A percentile compares a stretch with the other conserved stretches of the same genome.
These are phyloP conservation scores for Pythium scleroteichum DNA, from an alignment of 352 stramenopile genomes.

Conservation along the genomic window DNA sequence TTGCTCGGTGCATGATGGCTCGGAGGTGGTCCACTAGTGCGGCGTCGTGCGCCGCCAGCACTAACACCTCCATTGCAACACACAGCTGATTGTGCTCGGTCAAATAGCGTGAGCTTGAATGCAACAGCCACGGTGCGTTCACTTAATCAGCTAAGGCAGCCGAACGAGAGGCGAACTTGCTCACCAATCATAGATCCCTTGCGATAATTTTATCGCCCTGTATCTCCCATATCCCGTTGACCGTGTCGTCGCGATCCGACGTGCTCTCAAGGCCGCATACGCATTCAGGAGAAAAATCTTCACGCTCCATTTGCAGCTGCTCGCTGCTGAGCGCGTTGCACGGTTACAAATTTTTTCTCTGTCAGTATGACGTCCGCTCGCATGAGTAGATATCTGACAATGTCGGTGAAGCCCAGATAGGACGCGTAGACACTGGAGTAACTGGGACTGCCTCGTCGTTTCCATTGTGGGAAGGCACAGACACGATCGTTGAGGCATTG, in stretches of 20 bases:
- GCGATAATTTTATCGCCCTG: slow-evolving; percentile 5
- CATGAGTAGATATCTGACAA: slow-evolving; percentile 38
- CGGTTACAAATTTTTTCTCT: slow-evolving; percentile 11
- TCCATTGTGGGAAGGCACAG: too few relatives aligned
- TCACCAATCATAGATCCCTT: not conserved
- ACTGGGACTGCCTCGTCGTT: too few relatives aligned
- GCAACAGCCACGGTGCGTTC: too few relatives aligned
- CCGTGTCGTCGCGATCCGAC: not conserved
- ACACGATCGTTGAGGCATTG: too few relatives aligned
- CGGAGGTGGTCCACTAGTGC: slow-evolving; percentile 11
- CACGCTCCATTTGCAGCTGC: not conserved
- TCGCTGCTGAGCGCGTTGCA: slow-evolving; percentile 13
- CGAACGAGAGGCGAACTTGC: slow-evolving; percentile 7
- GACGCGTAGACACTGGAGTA: slow-evolving; percentile 15
- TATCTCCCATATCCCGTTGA: not conserved
- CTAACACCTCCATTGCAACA: slow-evolving; percentile 12
- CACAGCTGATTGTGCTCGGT: too few relatives aligned
- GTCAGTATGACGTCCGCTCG: not conserved
- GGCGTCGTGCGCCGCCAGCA: slow-evolving; percentile 14
- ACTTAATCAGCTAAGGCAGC: too few relatives aligned
- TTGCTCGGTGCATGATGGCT: slow-evolving; percentile 3
- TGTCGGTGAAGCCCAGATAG: slow-evolving; percentile 24
- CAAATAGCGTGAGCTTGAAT: too few relatives aligned
- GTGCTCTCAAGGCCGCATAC: too few relatives aligned
- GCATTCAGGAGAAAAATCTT: too few relatives aligned